phyloP scores from a whole-genome alignment of 2,329 filamentous ascomycete species.

The Tolypocladium album region DNA sequence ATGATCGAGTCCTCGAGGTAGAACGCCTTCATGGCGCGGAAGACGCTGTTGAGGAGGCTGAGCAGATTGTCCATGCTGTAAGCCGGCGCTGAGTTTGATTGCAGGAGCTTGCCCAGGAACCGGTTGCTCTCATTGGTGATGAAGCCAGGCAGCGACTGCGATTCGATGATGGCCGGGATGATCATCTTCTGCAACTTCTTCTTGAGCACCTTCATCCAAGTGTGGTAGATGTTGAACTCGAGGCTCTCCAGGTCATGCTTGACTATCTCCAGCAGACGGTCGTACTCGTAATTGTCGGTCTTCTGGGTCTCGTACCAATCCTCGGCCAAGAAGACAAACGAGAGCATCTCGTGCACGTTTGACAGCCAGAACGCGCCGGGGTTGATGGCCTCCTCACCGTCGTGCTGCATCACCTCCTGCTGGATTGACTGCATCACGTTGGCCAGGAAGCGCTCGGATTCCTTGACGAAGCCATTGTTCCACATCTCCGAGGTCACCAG shows the following conservation, averaged over 20 bases:
- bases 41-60: conserved; percentile 91
- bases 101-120: conserved; percentile 93
- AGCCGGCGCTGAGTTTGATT: conserved; percentile 81
- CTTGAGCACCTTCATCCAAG: conserved; percentile 99
- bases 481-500: conserved; percentile 99
- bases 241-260: conserved; percentile 97
- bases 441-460: conserved; percentile 95
- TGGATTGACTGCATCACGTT: conserved; percentile 99
- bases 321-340: conserved; percentile 96
- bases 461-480: conserved; percentile 99
- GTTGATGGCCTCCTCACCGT: conserved; percentile 94
- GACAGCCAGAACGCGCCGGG: conserved; percentile 97
- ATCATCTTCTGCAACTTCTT: conserved; percentile 99
- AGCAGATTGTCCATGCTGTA: conserved; percentile 99
- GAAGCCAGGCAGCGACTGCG: conserved; percentile 93
- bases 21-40: conserved; percentile 98
- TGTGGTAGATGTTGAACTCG: conserved; percentile 99
- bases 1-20: conserved; percentile 95
- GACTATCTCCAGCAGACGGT: conserved; percentile 92
- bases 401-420: conserved; percentile 98
- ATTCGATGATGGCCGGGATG: conserved; percentile 97
- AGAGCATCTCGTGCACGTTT: conserved; percentile 99
- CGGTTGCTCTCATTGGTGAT: conserved; percentile 98
- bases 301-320: conserved; percentile 99
- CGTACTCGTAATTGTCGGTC: conserved; percentile 98